Evolutionary conservation across 306 rosid genomes (phyloP), one percentile per base, ranked within the genome.

Genomic region (Mimosa pudica): DNA sequence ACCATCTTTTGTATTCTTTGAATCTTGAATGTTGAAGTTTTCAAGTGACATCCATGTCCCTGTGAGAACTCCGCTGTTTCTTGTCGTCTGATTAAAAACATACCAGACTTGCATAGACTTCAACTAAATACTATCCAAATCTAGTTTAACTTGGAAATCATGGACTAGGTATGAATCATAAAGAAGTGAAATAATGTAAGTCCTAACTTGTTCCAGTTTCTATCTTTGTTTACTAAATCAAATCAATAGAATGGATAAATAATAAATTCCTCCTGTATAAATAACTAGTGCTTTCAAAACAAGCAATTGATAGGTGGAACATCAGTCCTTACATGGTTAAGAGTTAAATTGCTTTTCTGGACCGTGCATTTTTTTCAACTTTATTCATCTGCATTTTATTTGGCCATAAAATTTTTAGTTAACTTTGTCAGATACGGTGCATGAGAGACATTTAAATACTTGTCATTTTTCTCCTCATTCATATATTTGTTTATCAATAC

Each of bases 1-100:
- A 42, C 92, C 92, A 89, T 89, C 92, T 68, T 76, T 33, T 80
- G 84, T 82, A 88, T 35, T 70, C 62, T 60, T 46, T 73, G 36
- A 83, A 72, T 61, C 62, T 80, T 36, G 60, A 74, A 52, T 18
- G 77, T 30, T 30, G 69, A 61, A 78, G 65, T 54, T 68, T 85
- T 36, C 68, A 71, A 33, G 74, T 42, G 5, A 47, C 64, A 35
- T 3, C 75, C 13, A 67, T 41, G 77, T 58, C 66, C 76, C 44
- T 70, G 18, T 44, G 58, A 38, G 80, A 38, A 18, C 62, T 67
- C 54, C 48, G 81, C 62, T 45, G 61, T 52, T 17, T 69, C 57
- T 17, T 47, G 57, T 61, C 88, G 54, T 63, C 90, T 88, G 82
- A 30, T 54, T 36, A 17, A 49, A 49, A 33, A 48, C 63, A 47